Conservation (phyloP, 345 rosid species). For the Hibiscus tridactylites region DNA sequence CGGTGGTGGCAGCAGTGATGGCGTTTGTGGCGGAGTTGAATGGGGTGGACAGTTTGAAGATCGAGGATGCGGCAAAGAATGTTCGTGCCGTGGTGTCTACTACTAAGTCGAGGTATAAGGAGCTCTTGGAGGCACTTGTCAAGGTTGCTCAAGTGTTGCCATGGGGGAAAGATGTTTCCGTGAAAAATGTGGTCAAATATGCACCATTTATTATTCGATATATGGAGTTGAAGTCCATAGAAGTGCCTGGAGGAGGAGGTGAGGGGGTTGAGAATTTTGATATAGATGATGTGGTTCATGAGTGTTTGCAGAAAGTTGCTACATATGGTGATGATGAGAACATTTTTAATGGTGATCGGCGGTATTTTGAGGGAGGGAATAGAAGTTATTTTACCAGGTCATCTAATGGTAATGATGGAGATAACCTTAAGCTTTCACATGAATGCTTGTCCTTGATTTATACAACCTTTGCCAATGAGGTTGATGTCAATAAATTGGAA, state of each 20-base stretch:
- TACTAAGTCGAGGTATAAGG: conserved; percentile 45
- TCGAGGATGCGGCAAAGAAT: conserved; percentile 48
- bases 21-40: conserved; percentile 55
- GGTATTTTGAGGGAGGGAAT: conserved; percentile 15
- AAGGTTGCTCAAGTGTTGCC: conserved; percentile 65
- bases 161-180: conserved; percentile 68
- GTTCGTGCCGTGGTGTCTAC: conserved; percentile 33
- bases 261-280: conserved; percentile 12
- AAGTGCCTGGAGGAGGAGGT: conserved; percentile 12
- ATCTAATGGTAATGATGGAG: neutral
- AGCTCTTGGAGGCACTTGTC: conserved; percentile 55
- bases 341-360: conserved; percentile 4
- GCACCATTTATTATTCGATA: conserved; percentile 47
- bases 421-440: conserved; percentile 34
- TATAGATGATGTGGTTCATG: conserved; percentile 23
- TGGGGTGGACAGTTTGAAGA: conserved; percentile 29
- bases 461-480: conserved; percentile 27
- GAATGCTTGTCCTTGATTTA: conserved; percentile 43
- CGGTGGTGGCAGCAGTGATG: conserved; percentile 64
- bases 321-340: conserved; percentile 21
- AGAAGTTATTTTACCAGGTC: neutral
- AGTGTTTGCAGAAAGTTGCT: conserved; percentile 41
- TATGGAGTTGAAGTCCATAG: conserved; percentile 67
- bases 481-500: conserved; percentile 2
- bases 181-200: conserved; percentile 61